Evolutionary conservation across 2,329 filamentous ascomycete species (phyloP), one percentile per base, ranked within the genome.

Genomic region (Colletotrichum destructivum): DNA sequence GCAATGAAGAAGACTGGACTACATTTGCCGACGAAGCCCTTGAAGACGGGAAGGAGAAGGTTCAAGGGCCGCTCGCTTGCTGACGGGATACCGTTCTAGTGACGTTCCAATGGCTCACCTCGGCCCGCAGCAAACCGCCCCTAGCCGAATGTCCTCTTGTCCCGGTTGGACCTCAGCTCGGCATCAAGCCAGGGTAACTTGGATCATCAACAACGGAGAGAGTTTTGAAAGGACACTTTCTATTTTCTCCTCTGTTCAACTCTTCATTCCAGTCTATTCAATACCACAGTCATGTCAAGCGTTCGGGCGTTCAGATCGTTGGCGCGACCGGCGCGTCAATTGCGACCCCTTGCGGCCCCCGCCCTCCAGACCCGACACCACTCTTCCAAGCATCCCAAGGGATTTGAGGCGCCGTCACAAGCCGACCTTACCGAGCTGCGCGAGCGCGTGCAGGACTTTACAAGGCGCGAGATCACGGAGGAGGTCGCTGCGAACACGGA

Each of bases 381-480:
- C 69, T 95, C 94, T 18, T 84, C 85, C 67, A 89, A 89, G 74
- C 89, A 90, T 77, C 88, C 89, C 31, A 80, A 86, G 75, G 90
- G 88, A 78, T 95, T 94, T 82, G 84, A 84, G 67, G 85, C 92
- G 13, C 95, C 95, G 0, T 88, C 92, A 0, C 84, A 89, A 55
- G 88, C 91, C 69, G 95, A 98, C 67, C 88, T 98, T 9, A 83
- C 91, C 26, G 94, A 98, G 83, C 86, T 98, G 71, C 90, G 95
- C 69, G 94, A 95, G 78, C 87, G 93, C 35, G 94, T 97, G 38
- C 93, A 95, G 77, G 95, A 98, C 69, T 99, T 99, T 78, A 91
- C 94, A 26, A 91, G 93, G 72, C 91, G 96, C 77, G 95, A 98
- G 82, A 95, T 98, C 69, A 85, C 94, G 23, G 93, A 94, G 80